A percentile compares a stretch with the other conserved stretches of the same genome.
These are phyloP conservation scores for Amylocarpus encephaloides DNA, from an alignment of 2,329 filamentous ascomycete species.

Conservation along the genomic window DNA sequence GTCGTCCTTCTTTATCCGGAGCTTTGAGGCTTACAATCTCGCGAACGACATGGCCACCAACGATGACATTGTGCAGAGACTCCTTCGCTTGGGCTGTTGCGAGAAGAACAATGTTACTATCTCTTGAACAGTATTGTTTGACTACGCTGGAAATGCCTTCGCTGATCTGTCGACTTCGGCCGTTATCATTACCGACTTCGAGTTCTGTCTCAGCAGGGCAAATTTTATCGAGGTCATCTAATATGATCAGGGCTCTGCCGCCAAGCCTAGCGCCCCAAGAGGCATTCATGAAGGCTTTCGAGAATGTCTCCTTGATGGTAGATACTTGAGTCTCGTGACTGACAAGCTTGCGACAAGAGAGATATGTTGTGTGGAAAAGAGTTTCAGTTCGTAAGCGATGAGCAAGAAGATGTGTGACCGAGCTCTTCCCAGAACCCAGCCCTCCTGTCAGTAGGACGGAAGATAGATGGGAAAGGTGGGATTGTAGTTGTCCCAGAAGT, in stretches of 20 bases:
- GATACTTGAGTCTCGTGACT: slow-evolving; percentile 87
- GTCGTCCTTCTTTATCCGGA: slow-evolving; percentile 83
- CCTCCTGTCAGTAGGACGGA: slow-evolving; percentile 86
- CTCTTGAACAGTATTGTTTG: slow-evolving; percentile 72
- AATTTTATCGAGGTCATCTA: slow-evolving; percentile 89
- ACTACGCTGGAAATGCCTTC: slow-evolving; percentile 81
- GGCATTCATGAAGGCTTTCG: slow-evolving; percentile 77
- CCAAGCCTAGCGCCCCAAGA: slow-evolving; percentile 87
- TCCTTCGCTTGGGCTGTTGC: slow-evolving; percentile 93
- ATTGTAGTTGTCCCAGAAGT: slow-evolving; percentile 64
- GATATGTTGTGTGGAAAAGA: slow-evolving; percentile 78
- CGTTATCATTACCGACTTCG: slow-evolving; percentile 89
- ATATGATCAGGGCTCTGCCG: slow-evolving; percentile 74
- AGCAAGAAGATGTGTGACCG: slow-evolving; percentile 69
- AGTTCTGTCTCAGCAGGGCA: slow-evolving; percentile 93
- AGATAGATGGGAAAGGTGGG: slow-evolving; percentile 75
- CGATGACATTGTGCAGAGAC: slow-evolving; percentile 79
- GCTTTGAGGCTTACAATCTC: slow-evolving; percentile 88
- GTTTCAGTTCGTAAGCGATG: slow-evolving; percentile 64
- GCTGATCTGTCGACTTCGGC: slow-evolving; percentile 83
- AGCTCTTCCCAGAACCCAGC: slow-evolving; percentile 84
- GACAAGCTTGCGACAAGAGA: slow-evolving; percentile 78
- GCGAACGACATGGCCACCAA: slow-evolving; percentile 85
- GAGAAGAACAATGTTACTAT: slow-evolving; percentile 77
- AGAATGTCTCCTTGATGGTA: slow-evolving; percentile 83